Conservation (phyloP, 768 basidiomycete genomes). For the Dendrothele bispora region DNA sequence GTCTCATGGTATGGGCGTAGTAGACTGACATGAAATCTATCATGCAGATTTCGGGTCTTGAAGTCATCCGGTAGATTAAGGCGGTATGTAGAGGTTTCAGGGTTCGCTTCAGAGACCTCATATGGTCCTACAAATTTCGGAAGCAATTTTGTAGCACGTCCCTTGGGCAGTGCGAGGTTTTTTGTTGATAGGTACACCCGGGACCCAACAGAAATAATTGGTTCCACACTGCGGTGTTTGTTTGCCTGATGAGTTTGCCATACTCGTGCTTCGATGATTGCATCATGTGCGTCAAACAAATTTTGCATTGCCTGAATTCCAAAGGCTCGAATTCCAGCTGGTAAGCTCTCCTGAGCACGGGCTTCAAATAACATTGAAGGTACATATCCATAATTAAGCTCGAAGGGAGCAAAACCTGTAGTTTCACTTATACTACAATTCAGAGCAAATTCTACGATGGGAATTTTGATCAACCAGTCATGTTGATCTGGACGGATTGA, state of each 20-base stretch:
- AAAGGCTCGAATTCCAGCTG: constrained; percentile 14
- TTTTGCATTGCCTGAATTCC: constrained; percentile 15
- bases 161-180: constrained; percentile 14
- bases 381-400: neutral
- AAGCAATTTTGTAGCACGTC: constrained; percentile 11
- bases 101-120: neutral
- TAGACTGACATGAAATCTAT: too few species aligned
- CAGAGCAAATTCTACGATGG: constrained; percentile 17
- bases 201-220: constrained; percentile 15
- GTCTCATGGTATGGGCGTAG: constrained; percentile 21
- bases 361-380: constrained; percentile 3
- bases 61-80: constrained; percentile 24
- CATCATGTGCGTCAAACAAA: constrained; percentile 26
- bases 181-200: constrained; percentile 20
- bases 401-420: constrained; percentile 17
- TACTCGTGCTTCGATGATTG: constrained; percentile 25
- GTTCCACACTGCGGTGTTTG: constrained; percentile 7
- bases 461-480: constrained; percentile 18
- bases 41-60: constrained; percentile 13
- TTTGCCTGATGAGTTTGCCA: constrained; percentile 24
- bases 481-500: constrained; percentile 19
- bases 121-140: constrained; percentile 17
- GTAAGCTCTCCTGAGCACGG: neutral
- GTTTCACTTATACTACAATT: constrained; percentile 15
- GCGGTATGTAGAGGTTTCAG: constrained; percentile 16